Base-by-base conservation (phyloP, 306 rosid species). In the Acmispon strigosus region DNA sequence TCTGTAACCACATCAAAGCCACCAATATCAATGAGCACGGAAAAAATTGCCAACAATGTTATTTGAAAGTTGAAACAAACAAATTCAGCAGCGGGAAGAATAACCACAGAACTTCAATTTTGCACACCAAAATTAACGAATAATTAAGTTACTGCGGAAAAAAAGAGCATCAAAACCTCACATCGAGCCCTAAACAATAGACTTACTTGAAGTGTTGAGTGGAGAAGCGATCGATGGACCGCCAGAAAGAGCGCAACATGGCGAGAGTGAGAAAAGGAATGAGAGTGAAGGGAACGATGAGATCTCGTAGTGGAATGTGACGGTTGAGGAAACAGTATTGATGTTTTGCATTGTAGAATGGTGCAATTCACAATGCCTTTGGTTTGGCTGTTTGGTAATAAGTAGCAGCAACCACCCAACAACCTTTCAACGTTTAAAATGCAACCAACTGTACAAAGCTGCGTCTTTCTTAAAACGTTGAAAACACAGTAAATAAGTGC, bases 211-310 rank as follows among this genome's bases (percentile, higher is more conserved):
- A 91, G 67, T 91, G 80, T 60, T 78, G 90, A 60, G 88, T 76
- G 53, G 96, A 91, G 81, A 91, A 91, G 75, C 97, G 97, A 76
- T 89, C 97, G 70, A 85, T 47, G 78, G 96, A 84, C 70, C 93
- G 87, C 92, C 90, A 87, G 85, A 91, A 50, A 70, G 88, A 80
- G 57, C 81, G 82, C 85, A 89, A 85, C 97, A 91, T 88, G 64
- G 68, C 16, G 73, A 68, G 4, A 24, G 70, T 7, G 62, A 39
- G 41, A 34, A 47, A 37, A 14, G 22, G 54, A 79, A 43, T 18
- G 82, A 57, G 73, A 62, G 22, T 19, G 80, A 54, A 73, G 29
- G 34, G 66, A 55, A 34, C 47, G 47, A 12, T 18, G 47, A 12
- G 66, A 67, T 47, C 43, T 56, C 16, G 57, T 4, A 6, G 13